Evolutionary conservation across 805 yeast species (phyloP), one percentile per base, ranked within the genome.

Genomic region (Starmera quercuum): DNA sequence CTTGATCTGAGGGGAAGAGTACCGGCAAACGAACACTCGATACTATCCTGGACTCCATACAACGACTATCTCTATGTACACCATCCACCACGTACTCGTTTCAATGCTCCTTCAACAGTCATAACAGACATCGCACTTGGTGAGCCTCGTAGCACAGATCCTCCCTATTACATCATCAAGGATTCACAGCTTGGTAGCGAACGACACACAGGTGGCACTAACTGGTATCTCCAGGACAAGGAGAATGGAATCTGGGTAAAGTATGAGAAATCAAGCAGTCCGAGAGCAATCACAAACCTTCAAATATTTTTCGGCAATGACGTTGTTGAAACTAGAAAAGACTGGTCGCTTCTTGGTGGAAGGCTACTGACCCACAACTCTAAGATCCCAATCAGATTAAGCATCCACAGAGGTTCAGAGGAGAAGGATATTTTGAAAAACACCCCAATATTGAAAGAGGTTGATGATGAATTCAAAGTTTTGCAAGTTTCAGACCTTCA

Each of bases 401-500:
- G 34, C 17, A 20, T 41, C 11, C 30, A 24, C 24, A 34, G 30
- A 20, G 36, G 32, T 18, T 10, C 20, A 27, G n/a, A 24, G 2
- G 11, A 20, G 15, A 15, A 27, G 19, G 26, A 25, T 25, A 25
- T 11, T 14, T 11, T 25, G 13, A 9, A 25, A 25, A 25, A 5
- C 15, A 25, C 27, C 5, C 52, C 58, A 0, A 31, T 33, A 13
- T 45, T 67, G 31, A 56, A 57, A 32, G 37, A 37, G 23, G 30
- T 22, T 19, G 15, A 63, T 14, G 68, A 67, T 4, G 65, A 60
- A 34, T 75, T 75, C 53, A 78, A 76, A 46, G 71, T 79, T 13
- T 45, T 79, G 18, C 86, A 79, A 51, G 71, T 79, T 6, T 78
- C 84, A 3, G 87, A 79, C 48, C 55, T 78, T 32, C 84, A 78